Percentiles rank a stretch among this genome's conserved stretches.
phyloP scores from a whole-genome alignment of 805 yeast species.

The Starmera quercuum region DNA sequence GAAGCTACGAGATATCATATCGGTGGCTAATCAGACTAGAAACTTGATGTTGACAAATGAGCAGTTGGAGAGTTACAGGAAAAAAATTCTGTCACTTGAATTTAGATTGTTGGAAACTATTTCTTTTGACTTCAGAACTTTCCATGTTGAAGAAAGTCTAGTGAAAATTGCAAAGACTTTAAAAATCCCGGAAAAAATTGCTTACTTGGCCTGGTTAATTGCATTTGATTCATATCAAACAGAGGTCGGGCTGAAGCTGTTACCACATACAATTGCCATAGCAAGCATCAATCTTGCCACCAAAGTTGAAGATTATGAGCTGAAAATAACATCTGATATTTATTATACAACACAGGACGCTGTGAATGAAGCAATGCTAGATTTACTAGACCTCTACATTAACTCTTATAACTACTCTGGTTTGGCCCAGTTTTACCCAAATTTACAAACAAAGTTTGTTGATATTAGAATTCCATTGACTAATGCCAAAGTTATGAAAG shows the following conservation, averaged over 20 bases:
- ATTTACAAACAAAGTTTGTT: constrained; percentile 26
- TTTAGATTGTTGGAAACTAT: constrained; percentile 68
- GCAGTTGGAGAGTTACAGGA: constrained; percentile 45
- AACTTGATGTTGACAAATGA: constrained; percentile 21
- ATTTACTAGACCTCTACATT: constrained; percentile 53
- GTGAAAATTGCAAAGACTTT: constrained; percentile 51
- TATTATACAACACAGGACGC: constrained; percentile 14
- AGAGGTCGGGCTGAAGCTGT: constrained; percentile 58
- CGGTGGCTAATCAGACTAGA: constrained; percentile 28
- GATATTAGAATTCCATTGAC: constrained; percentile 39
- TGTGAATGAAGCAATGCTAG: constrained; percentile 43
- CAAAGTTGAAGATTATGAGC: constrained; percentile 30
- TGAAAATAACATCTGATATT: constrained; percentile 18
- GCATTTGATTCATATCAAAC: constrained; percentile 68
- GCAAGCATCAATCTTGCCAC: constrained; percentile 57
- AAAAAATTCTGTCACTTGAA: constrained; percentile 52
- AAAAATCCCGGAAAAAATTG: constrained; percentile 35
- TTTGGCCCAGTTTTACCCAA: constrained; percentile 33
- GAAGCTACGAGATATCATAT: constrained; percentile 55
- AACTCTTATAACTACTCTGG: constrained; percentile 46
- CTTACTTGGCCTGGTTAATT: constrained; percentile 64
- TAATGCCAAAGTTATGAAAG: constrained; percentile 22
- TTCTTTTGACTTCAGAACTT: constrained; percentile 72
- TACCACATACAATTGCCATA: constrained; percentile 70
- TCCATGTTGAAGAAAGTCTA: constrained; percentile 58